Evolutionary conservation across 2,329 filamentous ascomycete species (phyloP), one percentile per base, ranked within the genome.

Genomic region (Biscogniauxia mediterranea): DNA sequence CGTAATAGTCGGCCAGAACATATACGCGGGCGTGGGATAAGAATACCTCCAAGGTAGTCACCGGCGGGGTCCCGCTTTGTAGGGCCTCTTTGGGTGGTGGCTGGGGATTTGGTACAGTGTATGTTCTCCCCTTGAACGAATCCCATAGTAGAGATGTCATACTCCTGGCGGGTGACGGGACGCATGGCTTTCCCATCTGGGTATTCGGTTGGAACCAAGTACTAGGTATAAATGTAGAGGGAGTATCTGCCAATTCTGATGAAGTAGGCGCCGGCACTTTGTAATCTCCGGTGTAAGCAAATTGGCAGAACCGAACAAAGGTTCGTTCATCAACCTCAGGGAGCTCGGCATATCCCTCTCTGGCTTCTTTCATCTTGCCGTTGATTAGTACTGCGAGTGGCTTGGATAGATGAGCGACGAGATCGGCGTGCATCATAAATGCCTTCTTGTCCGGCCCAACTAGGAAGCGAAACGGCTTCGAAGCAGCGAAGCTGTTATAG

Each of bases 271-370:
- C 3, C 74, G 78, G 26, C 7, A 77, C 75, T 11, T 66, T 73
- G 62, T 82, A 83, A 57, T 80, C 74, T 9, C 80, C 78, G 0
- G 77, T 81, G 61, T 83, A 83, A 13, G 79, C 79, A 72, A 78
- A 82, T 63, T 83, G 76, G 62, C 75, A 78, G 65, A 83, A 82
- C 1, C 76, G 76, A 26, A 78, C 71, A 61, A 83, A 82, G 1
- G 80, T 81, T 52, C 78, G 76, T 13, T 79, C 79, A 61, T 82
- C 78, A 54, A 80, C 74, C 4, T 81, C 78, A 56, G 80, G 77
- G 60, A 80, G 65, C 19, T 78, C 72, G 13, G 76, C 78, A 32
- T 77, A 74, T 11, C 75, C 72, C 51, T 77, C 74, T 46, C 72
- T 74, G 2, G 79, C 78, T 64, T 82, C 79, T 46, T 76, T 74